phyloP scores from a whole-genome alignment of 2,329 filamentous ascomycete genomes.

The Arthroderma sp. region DNA sequence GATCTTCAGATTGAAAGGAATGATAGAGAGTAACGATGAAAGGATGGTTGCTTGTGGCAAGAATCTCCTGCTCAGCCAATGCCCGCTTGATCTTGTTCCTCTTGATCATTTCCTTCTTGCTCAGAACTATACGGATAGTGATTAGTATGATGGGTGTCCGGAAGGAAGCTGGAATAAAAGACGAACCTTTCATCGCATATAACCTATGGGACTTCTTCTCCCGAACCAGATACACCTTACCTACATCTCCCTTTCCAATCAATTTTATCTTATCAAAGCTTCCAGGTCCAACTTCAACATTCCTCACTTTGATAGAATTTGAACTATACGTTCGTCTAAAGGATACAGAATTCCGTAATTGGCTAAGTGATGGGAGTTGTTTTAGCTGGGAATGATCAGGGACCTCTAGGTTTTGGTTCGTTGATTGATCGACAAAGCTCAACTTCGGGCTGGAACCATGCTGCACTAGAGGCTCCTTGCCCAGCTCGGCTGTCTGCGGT shows the following conservation, averaged over 20 bases:
- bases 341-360: slow-evolving; percentile 52
- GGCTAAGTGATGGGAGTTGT: slow-evolving; percentile 53
- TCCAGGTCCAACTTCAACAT: slow-evolving; percentile 86
- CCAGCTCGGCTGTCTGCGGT: slow-evolving; percentile 72
- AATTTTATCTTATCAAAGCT: slow-evolving; percentile 99
- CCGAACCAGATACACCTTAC: slow-evolving; percentile 92
- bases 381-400: slow-evolving; percentile 37
- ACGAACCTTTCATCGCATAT: slow-evolving; percentile 92
- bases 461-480: slow-evolving; percentile 62
- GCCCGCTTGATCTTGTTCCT: slow-evolving; percentile 99
- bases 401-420: slow-evolving; percentile 16
- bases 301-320: slow-evolving; percentile 96
- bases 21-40: slow-evolving; percentile 99
- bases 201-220: slow-evolving; percentile 94
- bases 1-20: slow-evolving; percentile 97
- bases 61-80: slow-evolving; percentile 90
- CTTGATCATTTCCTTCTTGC: slow-evolving; percentile 99
- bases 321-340: slow-evolving; percentile 96
- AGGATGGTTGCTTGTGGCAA: slow-evolving; percentile 95
- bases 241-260: slow-evolving; percentile 96
- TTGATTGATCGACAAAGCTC: slow-evolving; percentile 39
- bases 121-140: slow-evolving; percentile 55
- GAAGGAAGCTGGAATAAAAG: background rate
- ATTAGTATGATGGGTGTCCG: background rate
- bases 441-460: slow-evolving; percentile 41